Base-by-base conservation (phyloP, 2,329 filamentous ascomycete genomes). In the Lanzia echinophila region DNA sequence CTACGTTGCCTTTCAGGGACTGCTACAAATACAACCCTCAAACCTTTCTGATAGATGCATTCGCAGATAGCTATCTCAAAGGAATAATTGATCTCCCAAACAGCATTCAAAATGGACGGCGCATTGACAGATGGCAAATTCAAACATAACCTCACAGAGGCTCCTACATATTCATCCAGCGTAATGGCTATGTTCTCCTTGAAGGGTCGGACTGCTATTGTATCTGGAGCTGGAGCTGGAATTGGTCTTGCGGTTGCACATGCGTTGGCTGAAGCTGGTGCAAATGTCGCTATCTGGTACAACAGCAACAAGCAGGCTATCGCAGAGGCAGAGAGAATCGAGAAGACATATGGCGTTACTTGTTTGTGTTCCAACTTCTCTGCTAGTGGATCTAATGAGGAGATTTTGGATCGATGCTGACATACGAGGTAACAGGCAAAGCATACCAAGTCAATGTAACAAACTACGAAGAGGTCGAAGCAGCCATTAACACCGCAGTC, bases 221-320 rank as follows among this genome's bases (percentile, higher is more conserved):
- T 83, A 32, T 72, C 70, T 12, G 73, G 73, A 32, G 71, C 69
- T 28, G 68, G 64, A 53, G 71, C 68, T 22, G 75, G 75, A 44
- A 76, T 77, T 54, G 75, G 75, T 22, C 66, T 69, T 11, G 73
- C 73, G 32, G 73, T 75, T 32, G 72, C 71, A 2, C 62, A 65
- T 28, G 74, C 75, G 50, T 67, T 77, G 2, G 67, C 73, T 12
- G 68, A 69, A 41, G 71, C 72, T 13, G 76, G 76, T 44, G 75
- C 75, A 33, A 69, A 68, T 39, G 67, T 77, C 7, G 73, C 76
- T 8, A 65, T 79, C 63, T 79, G 76, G 67, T 79, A 79, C 62
- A 84, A 87, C 66, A 80, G 74, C 68, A 88, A 88, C 70, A 77
- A 79, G 64, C 79, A 83, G 61, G 83, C 84, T 12, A 66, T 82